These are phyloP conservation scores for Mycena metata DNA, from an alignment of 768 basidiomycete species.

Conservation along the genomic window DNA sequence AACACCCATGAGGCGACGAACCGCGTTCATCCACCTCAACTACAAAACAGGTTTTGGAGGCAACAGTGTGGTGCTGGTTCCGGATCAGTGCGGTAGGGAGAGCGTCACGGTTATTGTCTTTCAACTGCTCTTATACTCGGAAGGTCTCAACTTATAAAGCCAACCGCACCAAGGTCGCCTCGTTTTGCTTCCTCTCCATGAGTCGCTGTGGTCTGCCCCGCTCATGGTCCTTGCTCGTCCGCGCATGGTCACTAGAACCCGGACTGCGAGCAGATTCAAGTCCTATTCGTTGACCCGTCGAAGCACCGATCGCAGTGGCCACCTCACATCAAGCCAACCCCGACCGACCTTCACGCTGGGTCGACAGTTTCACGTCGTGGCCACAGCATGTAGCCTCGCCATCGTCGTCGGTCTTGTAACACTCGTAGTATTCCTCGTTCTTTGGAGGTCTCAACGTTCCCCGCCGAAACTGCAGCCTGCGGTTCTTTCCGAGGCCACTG, in stretches of 20 bases:
- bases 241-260: slow-evolving; percentile 24
- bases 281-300: neutral
- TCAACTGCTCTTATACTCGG: neutral
- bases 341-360: slow-evolving; percentile 1
- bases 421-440: neutral
- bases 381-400: slow-evolving; percentile 22
- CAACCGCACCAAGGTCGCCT: no score
- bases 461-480: slow-evolving; percentile 7
- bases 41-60: no score
- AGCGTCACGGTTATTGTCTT: slow-evolving; percentile 12
- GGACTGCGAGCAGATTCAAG: slow-evolving; percentile 1
- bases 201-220: neutral
- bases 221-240: neutral
- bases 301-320: slow-evolving; percentile 5
- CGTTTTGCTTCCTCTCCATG: slow-evolving; percentile 8
- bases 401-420: slow-evolving; percentile 7
- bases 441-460: slow-evolving; percentile 5
- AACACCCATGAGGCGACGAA: no score
- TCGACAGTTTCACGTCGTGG: slow-evolving; percentile 7
- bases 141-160: no score
- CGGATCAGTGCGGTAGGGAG: neutral
- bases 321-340: slow-evolving; percentile 6
- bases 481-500: slow-evolving; percentile 26
- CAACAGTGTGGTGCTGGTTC: neutral
- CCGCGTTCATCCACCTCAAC: no score